Conservation (phyloP, 2,329 filamentous ascomycete genomes). For the Ophiostoma novo-ulmi region DNA sequence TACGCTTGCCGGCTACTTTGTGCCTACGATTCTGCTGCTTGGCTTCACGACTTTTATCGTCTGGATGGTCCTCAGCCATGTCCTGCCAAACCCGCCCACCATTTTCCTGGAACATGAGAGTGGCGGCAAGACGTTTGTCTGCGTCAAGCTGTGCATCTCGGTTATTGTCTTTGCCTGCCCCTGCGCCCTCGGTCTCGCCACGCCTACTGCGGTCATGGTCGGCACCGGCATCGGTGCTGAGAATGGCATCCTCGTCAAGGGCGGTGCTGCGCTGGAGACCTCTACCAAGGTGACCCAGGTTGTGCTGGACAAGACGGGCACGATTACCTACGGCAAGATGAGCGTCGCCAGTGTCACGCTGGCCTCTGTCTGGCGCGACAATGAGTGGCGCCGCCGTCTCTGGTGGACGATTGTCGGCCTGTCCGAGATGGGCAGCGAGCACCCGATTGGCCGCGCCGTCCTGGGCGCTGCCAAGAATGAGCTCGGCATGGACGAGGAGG, state of each 20-base stretch:
- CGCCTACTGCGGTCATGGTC: conserved; percentile 97
- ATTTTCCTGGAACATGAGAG: conserved; percentile 77
- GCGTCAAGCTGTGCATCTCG: conserved; percentile 93
- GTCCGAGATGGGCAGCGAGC: conserved; percentile 93
- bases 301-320: conserved; percentile 93
- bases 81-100: conserved; percentile 74
- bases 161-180: conserved; percentile 98
- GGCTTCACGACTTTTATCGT: conserved; percentile 78
- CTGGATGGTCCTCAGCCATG: conserved; percentile 94
- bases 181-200: conserved; percentile 91
- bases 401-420: conserved; percentile 97
- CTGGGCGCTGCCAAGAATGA: conserved; percentile 68
- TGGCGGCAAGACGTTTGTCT: conserved; percentile 93
- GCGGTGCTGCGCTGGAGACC: conserved; percentile 82
- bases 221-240: conserved; percentile 95
- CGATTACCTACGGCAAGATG: conserved; percentile 92
- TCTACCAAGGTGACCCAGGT: conserved; percentile 86
- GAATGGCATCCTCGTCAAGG: conserved; percentile 96
- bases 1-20: conserved; percentile 85
- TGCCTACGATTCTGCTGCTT: conserved; percentile 80
- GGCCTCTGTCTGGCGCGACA: conserved; percentile 62
- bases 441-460: conserved; percentile 90
- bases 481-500: conserved; percentile 66
- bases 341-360: conserved; percentile 71
- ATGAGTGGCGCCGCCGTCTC: conserved; percentile 62